phyloP scores from a whole-genome alignment of 192 early-diverging fungal species.

The Mortierella alpina region DNA sequence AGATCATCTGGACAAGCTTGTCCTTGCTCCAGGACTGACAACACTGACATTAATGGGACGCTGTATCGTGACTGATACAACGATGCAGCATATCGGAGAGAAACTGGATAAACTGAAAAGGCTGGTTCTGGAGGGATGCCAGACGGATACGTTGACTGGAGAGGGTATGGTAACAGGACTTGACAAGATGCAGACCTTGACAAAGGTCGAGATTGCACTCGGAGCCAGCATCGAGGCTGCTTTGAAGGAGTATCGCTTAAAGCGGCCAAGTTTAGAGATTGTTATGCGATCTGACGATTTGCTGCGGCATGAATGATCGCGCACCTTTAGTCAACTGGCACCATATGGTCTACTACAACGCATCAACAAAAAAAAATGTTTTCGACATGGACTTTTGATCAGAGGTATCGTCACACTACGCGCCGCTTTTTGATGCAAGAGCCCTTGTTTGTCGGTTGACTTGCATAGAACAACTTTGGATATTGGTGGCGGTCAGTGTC shows the following conservation, averaged over 20 bases:
- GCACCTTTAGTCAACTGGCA: too few species aligned
- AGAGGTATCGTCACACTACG: too few species aligned
- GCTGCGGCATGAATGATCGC: background rate
- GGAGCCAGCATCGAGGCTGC: background rate
- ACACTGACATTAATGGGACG: slow-evolving; percentile 12
- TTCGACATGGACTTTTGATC: too few species aligned
- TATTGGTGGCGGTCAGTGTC: too few species aligned
- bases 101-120: slow-evolving; percentile 1
- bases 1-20: slow-evolving; percentile 18
- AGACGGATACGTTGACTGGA: slow-evolving; percentile 16
- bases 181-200: slow-evolving; percentile 20
- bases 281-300: background rate
- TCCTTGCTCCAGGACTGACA: slow-evolving; percentile 15
- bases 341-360: background rate
- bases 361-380: background rate
- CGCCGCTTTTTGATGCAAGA: background rate
- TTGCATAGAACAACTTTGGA: too few species aligned
- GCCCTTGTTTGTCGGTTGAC: too few species aligned
- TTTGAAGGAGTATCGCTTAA: background rate
- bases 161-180: slow-evolving; percentile 8
- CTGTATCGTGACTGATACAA: slow-evolving; percentile 24
- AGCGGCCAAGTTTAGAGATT: background rate
- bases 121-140: slow-evolving; percentile 14
- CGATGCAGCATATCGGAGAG: background rate
- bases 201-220: slow-evolving; percentile 2